Percentiles rank a stretch among this genome's conserved stretches.
Conservation (phyloP, 306 rosid species). For the Vigna mungo region DNA sequence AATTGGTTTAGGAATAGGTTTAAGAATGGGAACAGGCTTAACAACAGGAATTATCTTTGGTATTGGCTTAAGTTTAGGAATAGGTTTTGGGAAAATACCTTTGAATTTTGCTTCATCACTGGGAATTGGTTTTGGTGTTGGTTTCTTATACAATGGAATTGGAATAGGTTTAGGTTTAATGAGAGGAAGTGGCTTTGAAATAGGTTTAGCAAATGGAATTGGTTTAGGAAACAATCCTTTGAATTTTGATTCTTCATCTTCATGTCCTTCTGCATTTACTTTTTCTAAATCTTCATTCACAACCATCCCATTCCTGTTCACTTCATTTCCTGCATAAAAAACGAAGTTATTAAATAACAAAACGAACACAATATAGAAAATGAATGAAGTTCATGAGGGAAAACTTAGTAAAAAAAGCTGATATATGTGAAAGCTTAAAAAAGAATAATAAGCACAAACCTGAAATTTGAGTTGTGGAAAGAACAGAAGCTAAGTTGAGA, state of each 20-base stretch:
- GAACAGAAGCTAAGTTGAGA: constrained; percentile 9
- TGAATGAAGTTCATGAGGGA: too few relatives aligned
- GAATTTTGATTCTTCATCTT: not conserved
- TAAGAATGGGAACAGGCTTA: not conserved
- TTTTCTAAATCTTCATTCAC: not conserved
- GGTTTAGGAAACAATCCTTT: constrained; percentile 1
- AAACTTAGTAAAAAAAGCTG: too few relatives aligned
- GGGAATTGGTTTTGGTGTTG: not conserved
- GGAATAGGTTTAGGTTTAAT: not conserved
- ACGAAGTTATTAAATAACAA: not conserved
- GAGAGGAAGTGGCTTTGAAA: not conserved
- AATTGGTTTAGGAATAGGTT: not conserved
- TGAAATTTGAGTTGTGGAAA: constrained; percentile 23
- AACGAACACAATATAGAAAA: too few relatives aligned
- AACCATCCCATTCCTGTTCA: constrained; percentile 18
- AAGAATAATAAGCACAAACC: not conserved
- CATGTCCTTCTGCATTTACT: not conserved
- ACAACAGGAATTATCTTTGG: not conserved
- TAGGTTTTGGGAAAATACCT: not conserved
- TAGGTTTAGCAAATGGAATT: constrained; percentile 9
- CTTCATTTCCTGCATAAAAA: constrained; percentile 31
- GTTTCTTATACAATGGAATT: not conserved
- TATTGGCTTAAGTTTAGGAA: not conserved
- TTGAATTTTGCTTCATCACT: not conserved
- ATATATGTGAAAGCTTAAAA: too few relatives aligned